Base-by-base conservation (phyloP, 2,329 filamentous ascomycete species). In the Pestalotiopsis fici region DNA sequence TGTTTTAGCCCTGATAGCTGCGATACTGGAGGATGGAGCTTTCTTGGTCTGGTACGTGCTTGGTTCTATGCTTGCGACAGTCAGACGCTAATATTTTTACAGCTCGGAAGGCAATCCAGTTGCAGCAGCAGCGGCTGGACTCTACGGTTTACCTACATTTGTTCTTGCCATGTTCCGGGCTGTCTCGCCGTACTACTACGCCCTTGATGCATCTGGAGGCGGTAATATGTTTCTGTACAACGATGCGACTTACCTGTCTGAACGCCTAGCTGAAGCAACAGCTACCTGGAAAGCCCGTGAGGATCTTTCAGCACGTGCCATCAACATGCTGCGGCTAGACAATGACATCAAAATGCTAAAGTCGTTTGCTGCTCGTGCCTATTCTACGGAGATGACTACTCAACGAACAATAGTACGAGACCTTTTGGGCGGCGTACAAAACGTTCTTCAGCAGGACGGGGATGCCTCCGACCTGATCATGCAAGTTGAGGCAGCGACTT, bases 141-240 rank as follows among this genome's bases (percentile, higher is more conserved):
- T 96, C 0, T 94, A 94, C 74, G 86, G 85, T 43, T 80, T 96
- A 3, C 93, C 93, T 1, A 91, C 90, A 0, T 86, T 94, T 21
- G 85, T 90, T 1, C 81, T 96, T 56, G 92, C 92, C n/a, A 88
- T 95, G 80, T 96, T 94, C 77, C 86, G 93, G 62, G 92, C 93
- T 3, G 88, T 94, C 2, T 91, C 93, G 4, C 89, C 91, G 0
- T 87, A 91, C 67, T 93, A 92, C 74, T 96, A 96, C 76, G 83
- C 88, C 0, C 82, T 87, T 15, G 84, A 89, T 50, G 80, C 81
- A 12, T 86, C 86, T 27, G 89, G 82, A 15, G 87, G 86, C 27
- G 89, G 90, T 27, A 91, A 88, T 71, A 91, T 92, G 89, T 90
- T 85, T 70, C 81, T 91, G 4, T 92, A 92, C 73, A 92, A 92